Evolutionary conservation across 306 rosid species (phyloP), one percentile per base, ranked within the genome.

Genomic region (Glycine latifolia): DNA sequence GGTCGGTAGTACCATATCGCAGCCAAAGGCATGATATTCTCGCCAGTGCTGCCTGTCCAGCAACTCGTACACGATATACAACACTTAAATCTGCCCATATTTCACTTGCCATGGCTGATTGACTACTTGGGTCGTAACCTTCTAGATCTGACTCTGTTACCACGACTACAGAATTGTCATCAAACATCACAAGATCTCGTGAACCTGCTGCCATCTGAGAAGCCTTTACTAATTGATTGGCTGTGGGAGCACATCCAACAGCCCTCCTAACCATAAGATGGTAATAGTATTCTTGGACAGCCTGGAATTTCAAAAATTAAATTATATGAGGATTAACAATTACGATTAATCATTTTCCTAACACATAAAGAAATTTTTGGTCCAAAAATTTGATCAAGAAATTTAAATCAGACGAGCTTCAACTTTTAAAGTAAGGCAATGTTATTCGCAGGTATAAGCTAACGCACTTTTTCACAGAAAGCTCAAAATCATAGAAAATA

Each of bases 21-120:
- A 96, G 79, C 98, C 97, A 96, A n/a, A 91, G 74, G 85, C 98
- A 96, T 10, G 99, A 96, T 62, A 96, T 83, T 85, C 98, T 89
- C 47, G 91, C 87, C 75, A 94, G 76, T 55, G 98, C 97, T 12
- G 99, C 97, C 84, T 89, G 91, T 65, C 98, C 92, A 31, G 91
- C 97, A 53, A 93, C 93, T 67, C 98, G 89, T 55, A 92, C 97
- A 16, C 92, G 91, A 39, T 81, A 94, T 15, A 96, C 94, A 77
- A 96, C 91, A 13, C 92, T 89, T 35, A 96, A 79, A 82, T 94
- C 96, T 43, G 97, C 90, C 99, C 98, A 93, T 71, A 96, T 88
- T 80, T 89, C 91, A 74, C 81, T 84, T 63, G 88, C 71, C 79
- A 78, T 78, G 44, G 44, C 44, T 41, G 91, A 75, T 39, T 86